Evolutionary conservation across 139 green algal species (phyloP), one percentile per base, ranked within the genome.

Genomic region (Tetratostichococcus sp.): DNA sequence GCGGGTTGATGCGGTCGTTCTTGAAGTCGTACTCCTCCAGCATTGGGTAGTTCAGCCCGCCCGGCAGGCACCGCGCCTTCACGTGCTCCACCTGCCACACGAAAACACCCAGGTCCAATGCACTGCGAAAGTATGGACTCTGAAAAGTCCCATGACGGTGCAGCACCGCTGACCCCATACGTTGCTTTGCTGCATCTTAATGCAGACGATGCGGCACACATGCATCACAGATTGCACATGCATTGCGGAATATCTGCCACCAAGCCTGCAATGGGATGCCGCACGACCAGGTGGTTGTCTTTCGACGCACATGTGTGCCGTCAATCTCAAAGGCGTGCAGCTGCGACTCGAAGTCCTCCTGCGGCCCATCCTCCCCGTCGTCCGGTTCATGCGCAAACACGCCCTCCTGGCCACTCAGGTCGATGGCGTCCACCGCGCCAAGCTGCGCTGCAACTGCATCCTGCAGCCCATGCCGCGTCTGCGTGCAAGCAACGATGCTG

Each of bases 21-120:
- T 86, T 82, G 83, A 98, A 99, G 88, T 99, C 95, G 75, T 99
- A 99, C 88, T 99, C 95, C 76, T 99, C 95, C 72, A 98, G 82
- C 89, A 98, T 96, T 4, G 95, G 95, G 84, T 94, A 97, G 85
- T 98, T 96, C 8, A 99, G 83, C 11, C 83, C 87, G 4, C 83
- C 84, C 16, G 93, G 95, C 62, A 99, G 83, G 83, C 95, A 98
- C 25, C 94, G 84, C 80, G 86, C 75, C 87, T 98, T 98, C 42
- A 99, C 95, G 32, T 90, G 80, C 88, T 99, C 95, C 59, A 98
- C 93, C 89, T 97, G 84, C 2, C 30, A 4, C 5, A 21, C 31
- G 4, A 39, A 8, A n/a, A 4, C n/a, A n/a, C n/a, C n/a, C n/a
- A n/a, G n/a, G n/a, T n/a, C n/a, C n/a, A n/a, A n/a, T n/a, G n/a